Percentiles rank a stretch among this genome's conserved stretches.
phyloP scores from a whole-genome alignment of 768 basidiomycete species.

The Boletus eberwhitei region DNA sequence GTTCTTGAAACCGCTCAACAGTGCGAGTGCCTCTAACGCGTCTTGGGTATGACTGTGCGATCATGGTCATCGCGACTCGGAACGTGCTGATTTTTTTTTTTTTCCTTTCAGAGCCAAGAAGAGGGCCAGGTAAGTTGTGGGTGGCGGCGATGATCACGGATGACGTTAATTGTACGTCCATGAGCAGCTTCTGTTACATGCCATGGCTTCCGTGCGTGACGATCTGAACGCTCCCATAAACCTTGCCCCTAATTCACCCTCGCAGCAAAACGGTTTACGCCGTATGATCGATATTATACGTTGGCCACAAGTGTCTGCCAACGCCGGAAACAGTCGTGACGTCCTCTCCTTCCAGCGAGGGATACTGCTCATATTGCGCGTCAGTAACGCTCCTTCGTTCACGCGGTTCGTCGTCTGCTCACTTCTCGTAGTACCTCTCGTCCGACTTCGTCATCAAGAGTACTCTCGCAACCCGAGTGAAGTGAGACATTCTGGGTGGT shows the following conservation, averaged over 20 bases:
- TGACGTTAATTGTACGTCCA: not conserved
- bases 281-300: slow-evolving; percentile 49
- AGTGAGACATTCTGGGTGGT: slow-evolving; percentile 35
- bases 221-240: not conserved
- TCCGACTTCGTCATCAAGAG: slow-evolving; percentile 59
- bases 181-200: slow-evolving; percentile 38
- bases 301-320: slow-evolving; percentile 41
- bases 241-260: not conserved
- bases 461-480: slow-evolving; percentile 46
- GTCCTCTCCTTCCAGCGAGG: slow-evolving; percentile 59
- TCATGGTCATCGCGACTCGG: not conserved
- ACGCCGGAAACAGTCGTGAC: slow-evolving; percentile 32
- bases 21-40: slow-evolving; percentile 36
- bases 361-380: slow-evolving; percentile 51
- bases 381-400: slow-evolving; percentile 18
- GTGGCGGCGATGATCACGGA: not conserved
- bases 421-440: slow-evolving; percentile 46
- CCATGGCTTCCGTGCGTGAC: slow-evolving; percentile 36
- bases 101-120: slow-evolving; percentile 44
- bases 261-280: slow-evolving; percentile 48
- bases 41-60: slow-evolving; percentile 39
- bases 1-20: slow-evolving; percentile 38
- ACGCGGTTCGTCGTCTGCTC: not conserved
- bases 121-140: slow-evolving; percentile 46
- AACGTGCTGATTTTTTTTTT: not conserved